Evolutionary conservation across 176 grass and related monocot genomes (phyloP).

Genomic region (Rhipidocladum racemiflorum): DNA sequence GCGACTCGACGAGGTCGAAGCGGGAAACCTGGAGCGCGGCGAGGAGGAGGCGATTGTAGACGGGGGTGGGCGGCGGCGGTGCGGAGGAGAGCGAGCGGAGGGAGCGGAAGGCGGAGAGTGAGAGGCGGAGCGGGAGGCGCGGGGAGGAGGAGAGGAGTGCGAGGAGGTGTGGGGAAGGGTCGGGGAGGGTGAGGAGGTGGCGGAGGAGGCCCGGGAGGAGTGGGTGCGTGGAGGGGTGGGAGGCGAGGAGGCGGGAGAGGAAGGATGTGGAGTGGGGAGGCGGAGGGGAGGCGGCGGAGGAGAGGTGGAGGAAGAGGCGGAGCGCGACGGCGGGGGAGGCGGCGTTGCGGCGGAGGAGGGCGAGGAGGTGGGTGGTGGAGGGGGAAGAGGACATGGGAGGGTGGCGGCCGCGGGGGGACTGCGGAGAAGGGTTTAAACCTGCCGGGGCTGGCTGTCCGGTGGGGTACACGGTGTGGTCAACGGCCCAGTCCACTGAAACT

Average conservation of each 20-base stretch:
- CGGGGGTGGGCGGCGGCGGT: conserved; percentile 46
- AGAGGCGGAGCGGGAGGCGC: conserved; percentile 38
- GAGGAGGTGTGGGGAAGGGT: conserved; percentile 41
- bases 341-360: conserved; percentile 58
- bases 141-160: conserved; percentile 24
- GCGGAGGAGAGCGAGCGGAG: conserved; percentile 57
- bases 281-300: conserved; percentile 38
- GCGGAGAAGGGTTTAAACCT: conserved; percentile 40
- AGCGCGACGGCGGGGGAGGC: conserved; percentile 48
- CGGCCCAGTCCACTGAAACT: conserved; percentile 1
- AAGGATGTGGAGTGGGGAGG: conserved; percentile 33
- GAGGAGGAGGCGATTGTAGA: conserved; percentile 75
- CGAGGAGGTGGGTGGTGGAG: conserved; percentile 43
- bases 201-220: conserved; percentile 45
- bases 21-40: conserved; percentile 50
- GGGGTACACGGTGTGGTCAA: conserved; percentile 14
- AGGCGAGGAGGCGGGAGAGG: conserved; percentile 52
- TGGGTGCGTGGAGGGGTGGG: conserved; percentile 31
- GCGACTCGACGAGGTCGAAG: conserved; percentile 62
- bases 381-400: conserved; percentile 57
- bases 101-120: conserved; percentile 60
- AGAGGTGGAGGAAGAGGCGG: conserved; percentile 61
- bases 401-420: conserved; percentile 29
- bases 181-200: conserved; percentile 50
- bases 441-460: conserved; percentile 3